Evolutionary conservation across 1,139 yeast genomes (phyloP).

Genomic region (Saccharomyces hybrid): DNA sequence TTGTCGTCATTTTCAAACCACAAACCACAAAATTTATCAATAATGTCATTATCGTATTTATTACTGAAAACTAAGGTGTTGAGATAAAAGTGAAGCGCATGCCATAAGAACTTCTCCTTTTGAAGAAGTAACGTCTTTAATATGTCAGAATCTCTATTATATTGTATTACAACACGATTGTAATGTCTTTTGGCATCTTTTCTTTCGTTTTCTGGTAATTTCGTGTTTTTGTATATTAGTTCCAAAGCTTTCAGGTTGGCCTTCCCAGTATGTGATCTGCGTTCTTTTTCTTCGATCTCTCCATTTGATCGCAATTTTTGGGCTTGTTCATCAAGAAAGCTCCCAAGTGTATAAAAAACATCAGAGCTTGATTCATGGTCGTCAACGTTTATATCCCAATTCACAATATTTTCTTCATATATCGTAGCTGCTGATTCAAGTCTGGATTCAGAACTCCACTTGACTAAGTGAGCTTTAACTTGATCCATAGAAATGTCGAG

Average conservation of each 20-base stretch:
- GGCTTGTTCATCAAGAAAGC: constrained; percentile 66
- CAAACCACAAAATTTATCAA: constrained; percentile 75
- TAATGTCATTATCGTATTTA: constrained; percentile 47
- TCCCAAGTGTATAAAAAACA: constrained; percentile 55
- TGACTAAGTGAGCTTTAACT: constrained; percentile 48
- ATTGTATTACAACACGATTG: constrained; percentile 41
- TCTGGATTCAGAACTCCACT: constrained; percentile 66
- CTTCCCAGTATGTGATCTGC: constrained; percentile 36
- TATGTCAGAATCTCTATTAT: constrained; percentile 44
- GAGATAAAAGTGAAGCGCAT: constrained; percentile 57
- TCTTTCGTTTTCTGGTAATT: constrained; percentile 40
- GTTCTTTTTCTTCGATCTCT: constrained; percentile 39
- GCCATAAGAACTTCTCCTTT: constrained; percentile 41
- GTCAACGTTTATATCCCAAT: constrained; percentile 31
- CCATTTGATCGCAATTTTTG: constrained; percentile 40
- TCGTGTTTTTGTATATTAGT: constrained; percentile 36
- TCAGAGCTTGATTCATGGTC: constrained; percentile 33
- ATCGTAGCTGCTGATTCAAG: constrained; percentile 57
- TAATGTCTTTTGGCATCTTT: constrained; percentile 46
- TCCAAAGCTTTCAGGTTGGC: constrained; percentile 46
- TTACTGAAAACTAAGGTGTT: constrained; percentile 43
- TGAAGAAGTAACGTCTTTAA: constrained; percentile 36
- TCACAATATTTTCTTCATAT: constrained; percentile 48
- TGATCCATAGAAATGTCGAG: constrained; percentile 32
- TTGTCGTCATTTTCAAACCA: constrained; percentile 63